phyloP scores from a whole-genome alignment of 2,329 filamentous ascomycete genomes.

The Exophiala phaeomuriformis region DNA sequence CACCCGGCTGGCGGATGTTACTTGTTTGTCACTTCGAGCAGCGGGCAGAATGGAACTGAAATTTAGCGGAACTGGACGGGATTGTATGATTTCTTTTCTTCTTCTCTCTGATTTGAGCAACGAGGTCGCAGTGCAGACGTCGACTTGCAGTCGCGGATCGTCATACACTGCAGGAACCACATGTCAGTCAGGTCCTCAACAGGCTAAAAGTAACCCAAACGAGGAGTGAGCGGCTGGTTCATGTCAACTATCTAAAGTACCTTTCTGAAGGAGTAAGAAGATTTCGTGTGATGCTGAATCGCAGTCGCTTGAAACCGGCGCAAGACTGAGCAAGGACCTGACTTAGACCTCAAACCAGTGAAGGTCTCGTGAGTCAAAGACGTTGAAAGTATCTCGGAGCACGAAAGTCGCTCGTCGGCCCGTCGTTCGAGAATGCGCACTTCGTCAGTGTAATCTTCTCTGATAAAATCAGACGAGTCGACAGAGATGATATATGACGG shows the following conservation, averaged over 20 bases:
- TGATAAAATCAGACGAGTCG: not conserved
- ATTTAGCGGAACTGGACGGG: not conserved
- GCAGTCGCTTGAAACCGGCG: constrained; percentile 17
- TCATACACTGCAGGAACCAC: constrained; percentile 21
- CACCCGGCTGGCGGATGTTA: not conserved
- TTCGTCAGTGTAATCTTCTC: constrained; percentile 20
- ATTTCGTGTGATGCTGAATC: constrained; percentile 15
- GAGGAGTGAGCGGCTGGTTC: constrained; percentile 9
- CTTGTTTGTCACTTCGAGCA: constrained; percentile 2
- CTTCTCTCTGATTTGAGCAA: constrained; percentile 8
- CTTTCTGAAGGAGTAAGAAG: constrained; percentile 12
- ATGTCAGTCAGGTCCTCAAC: constrained; percentile 27
- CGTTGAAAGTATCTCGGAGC: constrained; percentile 26
- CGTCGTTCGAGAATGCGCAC: constrained; percentile 29
- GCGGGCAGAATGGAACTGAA: not conserved
- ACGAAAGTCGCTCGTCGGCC: constrained; percentile 37
- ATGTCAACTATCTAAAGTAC: constrained; percentile 20
- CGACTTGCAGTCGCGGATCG: constrained; percentile 18
- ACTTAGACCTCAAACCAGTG: constrained; percentile 46
- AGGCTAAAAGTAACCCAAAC: constrained; percentile 27
- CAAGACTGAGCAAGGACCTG: constrained; percentile 29
- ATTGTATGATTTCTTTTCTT: not conserved
- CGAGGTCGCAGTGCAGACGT: constrained; percentile 19
- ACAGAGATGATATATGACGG: constrained; percentile 15
- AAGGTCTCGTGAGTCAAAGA: constrained; percentile 51